A percentile compares a stretch with the other conserved stretches of the same genome.
Evolutionary conservation across 2,329 filamentous ascomycete genomes (phyloP).

Genomic region (Ophiosphaerella korrae): DNA sequence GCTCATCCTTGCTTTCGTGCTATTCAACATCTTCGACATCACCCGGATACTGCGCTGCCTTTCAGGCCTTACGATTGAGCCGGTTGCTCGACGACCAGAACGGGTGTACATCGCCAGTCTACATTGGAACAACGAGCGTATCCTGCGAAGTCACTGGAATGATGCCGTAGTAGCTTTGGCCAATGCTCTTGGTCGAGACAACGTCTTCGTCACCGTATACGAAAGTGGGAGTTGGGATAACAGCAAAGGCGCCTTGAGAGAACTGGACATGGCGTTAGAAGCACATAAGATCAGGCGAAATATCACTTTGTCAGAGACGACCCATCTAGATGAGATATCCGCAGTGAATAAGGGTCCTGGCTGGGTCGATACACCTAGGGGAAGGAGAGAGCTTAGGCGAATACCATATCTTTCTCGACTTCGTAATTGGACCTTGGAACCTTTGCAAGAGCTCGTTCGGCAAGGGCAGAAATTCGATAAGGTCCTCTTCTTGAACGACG

Average conservation of each 20-base stretch:
- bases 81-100: background rate
- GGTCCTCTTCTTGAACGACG: slow-evolving; percentile 66
- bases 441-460: slow-evolving; percentile 58
- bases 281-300: slow-evolving; percentile 57
- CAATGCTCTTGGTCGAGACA: slow-evolving; percentile 61
- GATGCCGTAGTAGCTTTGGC: slow-evolving; percentile 62
- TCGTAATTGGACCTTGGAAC: slow-evolving; percentile 66
- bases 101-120: slow-evolving; percentile 53
- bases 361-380: slow-evolving; percentile 48
- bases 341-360: background rate
- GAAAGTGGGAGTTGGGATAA: slow-evolving; percentile 73
- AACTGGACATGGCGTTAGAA: slow-evolving; percentile 60
- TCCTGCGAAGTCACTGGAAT: slow-evolving; percentile 68
- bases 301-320: slow-evolving; percentile 63
- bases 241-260: slow-evolving; percentile 62
- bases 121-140: slow-evolving; percentile 68
- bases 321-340: slow-evolving; percentile 33
- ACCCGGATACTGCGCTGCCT: too few species aligned
- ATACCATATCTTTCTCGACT: slow-evolving; percentile 70
- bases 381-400: slow-evolving; percentile 60
- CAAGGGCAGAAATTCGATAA: slow-evolving; percentile 60
- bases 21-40: too few species aligned
- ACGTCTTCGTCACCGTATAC: slow-evolving; percentile 69
- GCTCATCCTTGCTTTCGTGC: too few species aligned
- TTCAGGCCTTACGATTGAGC: too few species aligned